A percentile compares a stretch with the other conserved stretches of the same genome.
Evolutionary conservation across 345 rosid species (phyloP).

Genomic region (Populus ilicifolia): DNA sequence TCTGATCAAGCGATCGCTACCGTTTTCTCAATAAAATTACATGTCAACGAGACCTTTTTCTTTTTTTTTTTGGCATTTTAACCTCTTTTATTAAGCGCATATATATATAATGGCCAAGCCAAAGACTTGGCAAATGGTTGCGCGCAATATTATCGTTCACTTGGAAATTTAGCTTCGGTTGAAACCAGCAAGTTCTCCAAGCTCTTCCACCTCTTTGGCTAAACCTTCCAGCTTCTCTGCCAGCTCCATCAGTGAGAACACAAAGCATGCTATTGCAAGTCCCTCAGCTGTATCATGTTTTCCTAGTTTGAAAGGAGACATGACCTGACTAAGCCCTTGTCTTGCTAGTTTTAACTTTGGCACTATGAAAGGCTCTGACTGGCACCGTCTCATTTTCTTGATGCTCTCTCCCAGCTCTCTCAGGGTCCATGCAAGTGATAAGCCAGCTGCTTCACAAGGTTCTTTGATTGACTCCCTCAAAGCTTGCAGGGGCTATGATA

Average conservation of each 20-base stretch:
- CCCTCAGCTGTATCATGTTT: conserved; percentile 28
- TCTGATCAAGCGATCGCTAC: no score
- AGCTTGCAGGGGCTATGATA: conserved; percentile 15
- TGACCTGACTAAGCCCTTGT: conserved; percentile 30
- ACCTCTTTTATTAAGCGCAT: not conserved
- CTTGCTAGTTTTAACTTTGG: conserved; percentile 45
- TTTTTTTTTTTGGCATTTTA: no score
- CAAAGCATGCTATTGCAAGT: conserved; percentile 40
- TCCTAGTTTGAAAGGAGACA: conserved; percentile 13
- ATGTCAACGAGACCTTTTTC: not conserved
- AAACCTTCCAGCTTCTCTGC: conserved; percentile 52
- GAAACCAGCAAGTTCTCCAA: conserved; percentile 49
- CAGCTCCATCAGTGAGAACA: conserved; percentile 41
- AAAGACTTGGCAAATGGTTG: not conserved
- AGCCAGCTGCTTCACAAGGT: conserved; percentile 33
- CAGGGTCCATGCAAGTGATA: conserved; percentile 41
- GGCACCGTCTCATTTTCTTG: conserved; percentile 40
- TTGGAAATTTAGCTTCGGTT: not conserved
- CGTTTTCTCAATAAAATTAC: no score
- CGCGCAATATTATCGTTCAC: not conserved
- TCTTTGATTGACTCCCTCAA: conserved; percentile 37
- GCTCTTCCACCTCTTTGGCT: conserved; percentile 50
- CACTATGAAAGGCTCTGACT: conserved; percentile 18
- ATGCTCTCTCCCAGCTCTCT: conserved; percentile 60
- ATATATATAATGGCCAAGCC: not conserved